Evolutionary conservation across 2,329 filamentous ascomycete species (phyloP), one percentile per base, ranked within the genome.

Genomic region (Colletotrichum filicis): DNA sequence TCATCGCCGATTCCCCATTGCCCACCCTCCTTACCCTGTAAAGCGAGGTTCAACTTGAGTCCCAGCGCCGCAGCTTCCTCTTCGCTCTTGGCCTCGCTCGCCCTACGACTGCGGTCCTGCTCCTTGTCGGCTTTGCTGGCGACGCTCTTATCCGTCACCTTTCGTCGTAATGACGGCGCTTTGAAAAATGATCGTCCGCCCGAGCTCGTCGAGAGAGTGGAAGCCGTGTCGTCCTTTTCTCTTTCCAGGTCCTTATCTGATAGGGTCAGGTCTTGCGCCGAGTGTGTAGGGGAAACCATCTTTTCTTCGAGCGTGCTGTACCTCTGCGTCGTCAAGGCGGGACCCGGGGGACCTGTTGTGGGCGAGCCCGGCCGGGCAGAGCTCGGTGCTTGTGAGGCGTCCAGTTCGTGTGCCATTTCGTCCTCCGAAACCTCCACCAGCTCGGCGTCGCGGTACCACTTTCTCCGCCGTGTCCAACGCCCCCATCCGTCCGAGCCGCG

Each of bases 371-470:
- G 61, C 22, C 35, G 66, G 53, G 35, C 65, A 30, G 71, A 56
- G 12, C 59, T 63, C n/a, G 65, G 42, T 28, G 65, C n/a, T n/a
- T 60, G 65, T 5, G 68, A 59, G 4, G 71, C 71, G 16, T 74
- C 71, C 16, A 74, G 62, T 56, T 74, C 71, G 60, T 75, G 74
- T 60, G 71, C 68, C 30, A 59, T 56, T n/a, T 80, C 82, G 9
- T 76, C 66, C 26, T 69, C 84, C 78, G 16, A 84, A 79, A 92
- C 85, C 79, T 99, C 97, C 42, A 98, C 94, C 4, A 99, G 89
- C 84, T 99, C 97, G 11, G 97, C 97, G 80, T 98, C 97, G 52
- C 97, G 93, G 79, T 95, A 97, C 97, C 97, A 99, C 83, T 98
- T 98, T 74, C 97, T 87, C 26, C 97, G 91, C 16, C 97, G 91